Evolutionary conservation across 257 asterid genomes (phyloP).

Genomic region (Nicotiana otophora): DNA sequence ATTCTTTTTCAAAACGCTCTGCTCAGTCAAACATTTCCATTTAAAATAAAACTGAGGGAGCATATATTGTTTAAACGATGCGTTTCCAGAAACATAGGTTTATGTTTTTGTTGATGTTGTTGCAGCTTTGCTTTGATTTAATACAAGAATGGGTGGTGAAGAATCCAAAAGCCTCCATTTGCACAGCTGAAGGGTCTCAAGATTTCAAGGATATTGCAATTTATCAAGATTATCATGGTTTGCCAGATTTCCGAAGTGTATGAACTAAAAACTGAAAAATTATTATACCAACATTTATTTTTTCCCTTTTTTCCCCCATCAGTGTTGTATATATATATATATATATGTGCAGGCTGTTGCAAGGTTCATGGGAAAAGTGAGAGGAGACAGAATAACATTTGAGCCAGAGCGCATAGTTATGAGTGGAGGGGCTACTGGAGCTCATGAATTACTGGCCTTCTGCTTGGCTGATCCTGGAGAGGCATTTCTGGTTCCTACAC

Average conservation of each 20-base stretch:
- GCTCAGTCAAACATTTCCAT: background rate
- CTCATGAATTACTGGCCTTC: constrained; percentile 19
- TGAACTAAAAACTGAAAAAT: background rate
- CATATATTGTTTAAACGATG: too few species aligned
- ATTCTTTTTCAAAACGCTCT: background rate
- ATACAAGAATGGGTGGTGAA: constrained; percentile 15
- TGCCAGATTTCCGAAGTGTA: constrained; percentile 15
- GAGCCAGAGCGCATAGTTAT: constrained; percentile 10
- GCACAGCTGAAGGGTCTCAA: constrained; percentile 3
- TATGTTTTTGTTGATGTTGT: background rate
- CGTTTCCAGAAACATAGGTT: background rate
- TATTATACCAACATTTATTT: background rate
- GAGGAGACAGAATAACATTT: constrained; percentile 5
- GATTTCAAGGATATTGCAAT: constrained; percentile 13
- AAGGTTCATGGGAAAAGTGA: constrained; percentile 15
- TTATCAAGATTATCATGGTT: constrained; percentile 19
- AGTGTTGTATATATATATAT: background rate
- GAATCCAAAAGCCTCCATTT: constrained; percentile 17
- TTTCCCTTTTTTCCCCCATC: background rate
- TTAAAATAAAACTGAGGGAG: too few species aligned
- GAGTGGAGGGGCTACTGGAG: constrained; percentile 21
- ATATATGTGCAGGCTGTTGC: constrained; percentile 11
- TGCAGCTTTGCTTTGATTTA: constrained; percentile 18
- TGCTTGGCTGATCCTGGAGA: constrained; percentile 17
- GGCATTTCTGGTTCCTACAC: constrained; percentile 19